phyloP scores from a whole-genome alignment of 1,284 basidiomycete species.

The Schizopora paradoxa region DNA sequence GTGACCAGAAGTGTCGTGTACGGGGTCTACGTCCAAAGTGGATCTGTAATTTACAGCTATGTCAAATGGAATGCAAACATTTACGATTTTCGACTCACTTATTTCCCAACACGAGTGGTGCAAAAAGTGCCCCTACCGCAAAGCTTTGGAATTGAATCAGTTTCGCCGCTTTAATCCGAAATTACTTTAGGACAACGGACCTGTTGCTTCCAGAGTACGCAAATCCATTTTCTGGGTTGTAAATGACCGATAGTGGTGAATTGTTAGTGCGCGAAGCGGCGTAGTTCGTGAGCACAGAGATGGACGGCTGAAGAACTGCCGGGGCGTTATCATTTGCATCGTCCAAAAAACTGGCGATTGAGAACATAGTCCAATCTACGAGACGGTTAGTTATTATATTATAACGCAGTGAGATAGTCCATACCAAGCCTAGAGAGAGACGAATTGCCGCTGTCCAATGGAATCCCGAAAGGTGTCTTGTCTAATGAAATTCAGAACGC shows the following conservation, averaged over 20 bases:
- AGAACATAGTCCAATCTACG: conserved; percentile 36
- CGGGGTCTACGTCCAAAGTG: no score
- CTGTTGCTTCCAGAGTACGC: conserved; percentile 6
- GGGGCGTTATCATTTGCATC: conserved; percentile 24
- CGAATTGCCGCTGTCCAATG: conserved; percentile 23
- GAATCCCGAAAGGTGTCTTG: conserved; percentile 18
- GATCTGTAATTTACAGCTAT: no score
- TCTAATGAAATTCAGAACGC: background rate
- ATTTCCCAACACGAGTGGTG: no score
- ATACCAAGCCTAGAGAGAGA: conserved; percentile 9
- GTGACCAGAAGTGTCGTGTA: no score
- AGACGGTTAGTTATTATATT: conserved; percentile 19
- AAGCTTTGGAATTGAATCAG: no score
- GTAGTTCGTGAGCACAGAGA: conserved; percentile 26
- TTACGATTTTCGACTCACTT: no score
- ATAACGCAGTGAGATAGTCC: conserved; percentile 20
- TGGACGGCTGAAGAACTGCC: conserved; percentile 27
- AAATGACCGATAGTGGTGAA: conserved; percentile 6
- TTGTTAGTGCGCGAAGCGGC: conserved; percentile 6
- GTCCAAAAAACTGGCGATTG: conserved; percentile 30
- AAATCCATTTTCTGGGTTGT: conserved; percentile 6
- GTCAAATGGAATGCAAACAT: no score
- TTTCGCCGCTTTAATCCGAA: no score
- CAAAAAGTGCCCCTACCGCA: no score
- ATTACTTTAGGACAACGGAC: no score